These are phyloP conservation scores for Stenogyne calaminthoides DNA, from an alignment of 305 asterid genomes.

Conservation along the genomic window DNA sequence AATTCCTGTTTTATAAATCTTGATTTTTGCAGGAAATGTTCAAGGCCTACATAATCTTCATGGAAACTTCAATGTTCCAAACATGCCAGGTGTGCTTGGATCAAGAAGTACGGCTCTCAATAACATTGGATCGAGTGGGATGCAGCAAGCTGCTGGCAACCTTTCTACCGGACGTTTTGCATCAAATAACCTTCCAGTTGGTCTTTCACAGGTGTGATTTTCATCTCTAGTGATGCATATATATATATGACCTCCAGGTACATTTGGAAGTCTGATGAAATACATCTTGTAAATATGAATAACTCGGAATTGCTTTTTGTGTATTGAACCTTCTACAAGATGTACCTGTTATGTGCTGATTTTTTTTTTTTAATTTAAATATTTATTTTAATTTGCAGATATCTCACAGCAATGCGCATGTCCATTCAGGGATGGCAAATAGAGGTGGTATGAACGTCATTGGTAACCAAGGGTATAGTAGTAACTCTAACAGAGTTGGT, in stretches of 20 bases:
- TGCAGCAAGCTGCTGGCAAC: slow-evolving; percentile 84
- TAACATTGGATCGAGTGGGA: slow-evolving; percentile 85
- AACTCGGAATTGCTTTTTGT: slow-evolving; percentile 12
- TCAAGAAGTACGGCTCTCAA: slow-evolving; percentile 82
- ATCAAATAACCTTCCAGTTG: slow-evolving; percentile 84
- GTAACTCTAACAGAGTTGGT: slow-evolving; percentile 76
- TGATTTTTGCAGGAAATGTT: slow-evolving; percentile 68
- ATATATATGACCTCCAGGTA: slow-evolving; percentile 6
- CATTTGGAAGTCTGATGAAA: slow-evolving; percentile 20
- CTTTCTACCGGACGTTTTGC: slow-evolving; percentile 89
- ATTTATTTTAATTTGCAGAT: slow-evolving; percentile 54
- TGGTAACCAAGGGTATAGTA: slow-evolving; percentile 84
- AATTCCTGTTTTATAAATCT: slow-evolving; percentile 30
- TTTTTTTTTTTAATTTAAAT: not conserved
- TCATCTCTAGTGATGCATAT: slow-evolving; percentile 28
- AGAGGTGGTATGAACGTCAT: slow-evolving; percentile 86
- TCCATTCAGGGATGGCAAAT: slow-evolving; percentile 81
- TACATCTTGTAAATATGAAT: slow-evolving; percentile 8
- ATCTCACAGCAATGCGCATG: slow-evolving; percentile 83
- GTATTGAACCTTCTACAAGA: slow-evolving; percentile 26
- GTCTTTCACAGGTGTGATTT: slow-evolving; percentile 78
- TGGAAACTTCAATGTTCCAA: slow-evolving; percentile 82
- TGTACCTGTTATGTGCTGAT: slow-evolving; percentile 17
- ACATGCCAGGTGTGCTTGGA: slow-evolving; percentile 86
- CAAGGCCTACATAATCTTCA: slow-evolving; percentile 94